Evolutionary conservation across 306 rosid genomes (phyloP), one percentile per base, ranked within the genome.

Genomic region (Fragaria iinumae): DNA sequence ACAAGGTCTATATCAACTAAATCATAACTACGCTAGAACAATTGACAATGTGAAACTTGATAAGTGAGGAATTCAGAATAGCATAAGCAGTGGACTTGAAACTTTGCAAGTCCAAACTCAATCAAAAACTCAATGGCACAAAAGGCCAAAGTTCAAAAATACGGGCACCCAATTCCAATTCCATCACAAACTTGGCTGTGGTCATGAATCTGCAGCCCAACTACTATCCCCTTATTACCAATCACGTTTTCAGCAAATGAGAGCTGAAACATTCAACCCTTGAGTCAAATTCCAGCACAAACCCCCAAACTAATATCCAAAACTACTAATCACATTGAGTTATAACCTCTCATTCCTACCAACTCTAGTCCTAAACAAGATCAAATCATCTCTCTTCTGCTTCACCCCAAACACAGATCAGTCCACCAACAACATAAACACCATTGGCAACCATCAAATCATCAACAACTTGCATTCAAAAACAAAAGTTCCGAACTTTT

Each of bases 321-420:
- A 29, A 32, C 4, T 45, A 45, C 60, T 74, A 34, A 44, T 20
- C 57, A 6, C 59, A 43, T 44, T 60, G 77, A 59, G 11, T 56
- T 14, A 41, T 16, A 39, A 1, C 43, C 21, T 56, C 53, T 4
- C 50, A 39, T 23, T 55, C 52, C 5, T 4, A 17, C 43, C n/a
- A 21, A 73, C 45, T 39, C 29, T 20, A 73, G 48, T 73, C 69
- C 77, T 41, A 73, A 25, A 25, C 53, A 8, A 81, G 56, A 76
- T 38, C 72, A 27, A 14, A 66, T 55, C 56, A 56, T 44, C 56
- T 18, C 25, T 82, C 53, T 69, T 59, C 75, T 41, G 52, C 76
- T 67, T 77, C 89, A 32, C 60, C 80, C 82, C 59, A 47, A 85
- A 71, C 83, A 70, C 80, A 86, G 91, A 86, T 85, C 88, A 87